Conservation (phyloP, 441 rosid species). For the Erysimum pusillum region DNA sequence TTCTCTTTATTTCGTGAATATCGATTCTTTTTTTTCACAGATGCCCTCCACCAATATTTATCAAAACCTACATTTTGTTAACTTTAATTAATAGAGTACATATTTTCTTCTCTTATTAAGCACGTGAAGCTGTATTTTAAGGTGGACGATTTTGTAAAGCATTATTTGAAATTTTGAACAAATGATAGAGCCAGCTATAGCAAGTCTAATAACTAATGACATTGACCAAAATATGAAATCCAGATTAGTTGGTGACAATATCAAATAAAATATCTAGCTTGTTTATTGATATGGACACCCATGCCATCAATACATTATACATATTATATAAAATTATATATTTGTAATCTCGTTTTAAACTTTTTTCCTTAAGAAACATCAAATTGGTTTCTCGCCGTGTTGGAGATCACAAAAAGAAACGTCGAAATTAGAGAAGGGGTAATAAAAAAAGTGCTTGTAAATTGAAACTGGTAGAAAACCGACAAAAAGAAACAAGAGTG, state of each 20-base stretch:
- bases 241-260: conserved; percentile 7
- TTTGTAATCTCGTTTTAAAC: neutral
- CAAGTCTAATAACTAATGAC: conserved; percentile 10
- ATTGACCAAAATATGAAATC: conserved; percentile 13
- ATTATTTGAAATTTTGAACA: conserved; percentile 3
- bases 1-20: neutral
- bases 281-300: conserved; percentile 31
- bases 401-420: conserved; percentile 49
- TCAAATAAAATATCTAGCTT: conserved; percentile 8
- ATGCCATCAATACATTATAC: conserved; percentile 20
- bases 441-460: neutral
- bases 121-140: conserved; percentile 2
- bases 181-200: conserved; percentile 13
- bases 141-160: neutral
- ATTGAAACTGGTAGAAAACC: conserved; percentile 26
- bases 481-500: conserved; percentile 48
- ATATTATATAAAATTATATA: too few relatives aligned
- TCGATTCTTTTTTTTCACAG: neutral
- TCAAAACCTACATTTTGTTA: neutral
- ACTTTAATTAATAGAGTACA: neutral
- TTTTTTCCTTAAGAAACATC: conserved; percentile 12
- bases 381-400: conserved; percentile 42
- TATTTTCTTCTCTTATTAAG: neutral
- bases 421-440: conserved; percentile 43
- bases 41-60: neutral